Evolutionary conservation across 2,329 filamentous ascomycete species (phyloP).

Genomic region (Phialophora macrospora): DNA sequence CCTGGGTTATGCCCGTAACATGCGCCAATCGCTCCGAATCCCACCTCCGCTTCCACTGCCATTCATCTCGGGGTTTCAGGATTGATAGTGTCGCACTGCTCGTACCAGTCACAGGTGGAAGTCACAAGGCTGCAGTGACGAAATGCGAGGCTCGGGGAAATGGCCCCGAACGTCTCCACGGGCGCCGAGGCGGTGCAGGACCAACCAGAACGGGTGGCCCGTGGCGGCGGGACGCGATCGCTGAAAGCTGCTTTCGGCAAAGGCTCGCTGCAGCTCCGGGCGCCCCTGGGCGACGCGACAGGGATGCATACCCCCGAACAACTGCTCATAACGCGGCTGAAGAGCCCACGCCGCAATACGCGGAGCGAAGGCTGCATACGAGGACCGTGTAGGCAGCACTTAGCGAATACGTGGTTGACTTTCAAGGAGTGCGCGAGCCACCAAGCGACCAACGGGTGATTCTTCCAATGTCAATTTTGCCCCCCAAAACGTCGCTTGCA

Average conservation of each 20-base stretch:
- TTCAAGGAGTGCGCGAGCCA: conserved; percentile 3
- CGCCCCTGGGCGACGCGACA: neutral
- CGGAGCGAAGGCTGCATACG: neutral
- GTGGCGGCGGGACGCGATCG: neutral
- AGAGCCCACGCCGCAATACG: neutral
- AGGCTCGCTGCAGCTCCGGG: neutral
- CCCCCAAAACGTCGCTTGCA: conserved; percentile 1
- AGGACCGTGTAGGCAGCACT: neutral
- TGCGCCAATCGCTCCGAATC: neutral
- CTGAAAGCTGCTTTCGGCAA: neutral
- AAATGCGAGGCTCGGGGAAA: conserved; percentile 13
- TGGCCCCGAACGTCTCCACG: neutral
- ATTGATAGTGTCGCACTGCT: neutral
- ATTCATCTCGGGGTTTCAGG: neutral
- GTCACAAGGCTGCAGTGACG: conserved; percentile 18
- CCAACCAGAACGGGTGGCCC: conserved; percentile 10
- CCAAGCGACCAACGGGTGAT: neutral
- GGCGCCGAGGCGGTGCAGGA: conserved; percentile 2
- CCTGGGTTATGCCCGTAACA: neutral
- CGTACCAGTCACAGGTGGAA: neutral
- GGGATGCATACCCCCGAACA: neutral
- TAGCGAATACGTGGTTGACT: neutral
- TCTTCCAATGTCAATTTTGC: neutral
- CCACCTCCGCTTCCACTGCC: neutral
- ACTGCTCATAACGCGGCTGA: neutral